phyloP scores from a whole-genome alignment of 495 filamentous ascomycete genomes.

The Daldinia concentrica region DNA sequence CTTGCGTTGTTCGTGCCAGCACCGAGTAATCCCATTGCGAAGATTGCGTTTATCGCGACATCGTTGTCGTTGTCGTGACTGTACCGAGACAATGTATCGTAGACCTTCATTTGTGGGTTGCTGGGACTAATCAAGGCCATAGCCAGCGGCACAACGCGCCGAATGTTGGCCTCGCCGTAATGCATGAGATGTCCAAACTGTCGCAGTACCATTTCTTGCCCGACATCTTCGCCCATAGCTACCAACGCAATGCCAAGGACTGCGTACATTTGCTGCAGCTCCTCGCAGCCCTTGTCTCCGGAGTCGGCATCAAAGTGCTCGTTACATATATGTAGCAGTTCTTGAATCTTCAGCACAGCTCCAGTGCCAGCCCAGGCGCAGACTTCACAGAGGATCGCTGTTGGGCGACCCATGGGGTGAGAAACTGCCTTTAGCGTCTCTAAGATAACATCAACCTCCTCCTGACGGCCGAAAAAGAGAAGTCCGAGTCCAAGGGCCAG shows the following conservation, averaged over 20 bases:
- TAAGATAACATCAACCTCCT: slow-evolving; percentile 94
- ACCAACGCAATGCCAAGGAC: slow-evolving; percentile 93
- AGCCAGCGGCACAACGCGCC: slow-evolving; percentile 93
- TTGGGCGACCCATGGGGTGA: slow-evolving; percentile 92
- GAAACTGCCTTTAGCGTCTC: slow-evolving; percentile 96
- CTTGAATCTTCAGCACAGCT: slow-evolving; percentile 94
- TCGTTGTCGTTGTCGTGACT: slow-evolving; percentile 99
- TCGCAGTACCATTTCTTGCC: slow-evolving; percentile 97
- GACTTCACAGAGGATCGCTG: slow-evolving; percentile 88
- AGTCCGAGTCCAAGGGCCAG: slow-evolving; percentile 93
- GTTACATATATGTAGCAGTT: slow-evolving; percentile 95
- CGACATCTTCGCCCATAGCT: slow-evolving; percentile 97
- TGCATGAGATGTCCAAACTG: slow-evolving; percentile 99
- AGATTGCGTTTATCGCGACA: slow-evolving; percentile 97
- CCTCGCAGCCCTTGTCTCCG: slow-evolving; percentile 89
- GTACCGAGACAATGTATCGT: slow-evolving; percentile 98
- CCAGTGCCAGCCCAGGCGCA: slow-evolving; percentile 98
- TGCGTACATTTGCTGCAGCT: slow-evolving; percentile 93
- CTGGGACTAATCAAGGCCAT: slow-evolving; percentile 96
- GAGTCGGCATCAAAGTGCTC: slow-evolving; percentile 89
- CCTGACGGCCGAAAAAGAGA: slow-evolving; percentile 93
- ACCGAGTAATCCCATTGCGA: slow-evolving; percentile 97
- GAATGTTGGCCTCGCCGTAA: slow-evolving; percentile 97
- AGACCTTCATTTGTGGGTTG: slow-evolving; percentile 99
- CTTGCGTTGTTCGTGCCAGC: slow-evolving; percentile 98